Conservation (phyloP, 1,284 basidiomycete genomes). For the Porogramme epimiltina region DNA sequence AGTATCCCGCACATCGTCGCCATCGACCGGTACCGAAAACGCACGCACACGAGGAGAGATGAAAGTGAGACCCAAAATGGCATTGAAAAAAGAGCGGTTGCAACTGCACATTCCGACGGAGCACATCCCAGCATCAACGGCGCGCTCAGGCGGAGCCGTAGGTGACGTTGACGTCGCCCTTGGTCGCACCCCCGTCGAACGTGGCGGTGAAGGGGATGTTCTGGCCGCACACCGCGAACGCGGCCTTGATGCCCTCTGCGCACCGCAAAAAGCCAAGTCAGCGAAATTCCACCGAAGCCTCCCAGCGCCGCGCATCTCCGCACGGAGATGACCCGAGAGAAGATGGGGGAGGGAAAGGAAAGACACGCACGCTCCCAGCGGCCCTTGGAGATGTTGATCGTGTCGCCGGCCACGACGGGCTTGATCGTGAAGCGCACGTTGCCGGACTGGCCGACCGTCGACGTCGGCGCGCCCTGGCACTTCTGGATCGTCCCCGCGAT, state of each 20-base stretch:
- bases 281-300: not conserved
- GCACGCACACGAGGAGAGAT: no score
- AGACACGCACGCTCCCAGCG: constrained; percentile 33
- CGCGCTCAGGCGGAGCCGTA: constrained; percentile 6
- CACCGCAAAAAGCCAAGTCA: not conserved
- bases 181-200: constrained; percentile 30
- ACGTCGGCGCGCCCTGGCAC: constrained; percentile 34
- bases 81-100: not conserved
- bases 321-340: no score
- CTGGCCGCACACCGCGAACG: constrained; percentile 31
- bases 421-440: constrained; percentile 32
- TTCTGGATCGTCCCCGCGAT: constrained; percentile 35
- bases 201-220: constrained; percentile 35
- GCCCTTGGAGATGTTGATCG: constrained; percentile 37
- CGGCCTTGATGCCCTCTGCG: constrained; percentile 33
- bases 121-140: no score
- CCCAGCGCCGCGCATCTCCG: no score
- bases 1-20: no score
- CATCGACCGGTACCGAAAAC: no score
- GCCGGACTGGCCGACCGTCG: constrained; percentile 30
- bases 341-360: not conserved
- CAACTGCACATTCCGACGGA: not conserved
- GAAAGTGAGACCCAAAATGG: no score
- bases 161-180: constrained; percentile 31
- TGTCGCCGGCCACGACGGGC: constrained; percentile 29